These are phyloP conservation scores for Salix suchowensis DNA, from an alignment of 345 rosid genomes.

Conservation along the genomic window DNA sequence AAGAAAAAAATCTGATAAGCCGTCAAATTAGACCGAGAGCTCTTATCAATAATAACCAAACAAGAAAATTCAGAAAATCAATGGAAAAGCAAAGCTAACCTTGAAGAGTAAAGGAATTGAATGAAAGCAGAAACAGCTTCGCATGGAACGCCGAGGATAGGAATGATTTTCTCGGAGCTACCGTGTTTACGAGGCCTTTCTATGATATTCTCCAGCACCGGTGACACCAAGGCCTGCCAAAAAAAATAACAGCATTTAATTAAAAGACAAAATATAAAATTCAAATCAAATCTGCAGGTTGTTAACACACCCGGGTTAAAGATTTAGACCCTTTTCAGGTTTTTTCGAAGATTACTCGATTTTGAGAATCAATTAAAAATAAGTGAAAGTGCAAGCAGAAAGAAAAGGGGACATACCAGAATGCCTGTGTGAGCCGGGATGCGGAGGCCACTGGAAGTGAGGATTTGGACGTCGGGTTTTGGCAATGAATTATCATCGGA, in stretches of 20 bases:
- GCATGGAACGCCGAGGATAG: constrained; percentile 77
- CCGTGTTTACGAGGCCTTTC: constrained; percentile 47
- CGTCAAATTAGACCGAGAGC: constrained; percentile 3
- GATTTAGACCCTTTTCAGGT: neutral
- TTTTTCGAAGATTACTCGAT: neutral
- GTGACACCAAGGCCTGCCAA: constrained; percentile 59
- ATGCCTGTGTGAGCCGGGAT: constrained; percentile 63
- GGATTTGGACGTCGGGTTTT: constrained; percentile 53
- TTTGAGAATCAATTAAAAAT: neutral
- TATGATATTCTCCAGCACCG: constrained; percentile 56
- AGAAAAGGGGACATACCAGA: constrained; percentile 39
- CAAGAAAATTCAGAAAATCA: neutral
- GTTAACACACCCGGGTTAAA: neutral
- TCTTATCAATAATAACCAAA: neutral
- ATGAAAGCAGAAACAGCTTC: constrained; percentile 69
- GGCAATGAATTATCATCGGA: constrained; percentile 25
- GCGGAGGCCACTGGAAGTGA: constrained; percentile 65
- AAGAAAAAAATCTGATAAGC: neutral
- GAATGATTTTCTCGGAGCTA: constrained; percentile 48
- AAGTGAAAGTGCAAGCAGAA: neutral
- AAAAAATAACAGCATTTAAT: neutral
- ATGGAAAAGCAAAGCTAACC: constrained; percentile 35
- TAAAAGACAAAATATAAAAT: neutral
- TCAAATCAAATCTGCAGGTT: neutral
- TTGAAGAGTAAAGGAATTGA: constrained; percentile 54